Base-by-base conservation (phyloP, 2,329 filamentous ascomycete genomes). In the Aspergillus flavus region DNA sequence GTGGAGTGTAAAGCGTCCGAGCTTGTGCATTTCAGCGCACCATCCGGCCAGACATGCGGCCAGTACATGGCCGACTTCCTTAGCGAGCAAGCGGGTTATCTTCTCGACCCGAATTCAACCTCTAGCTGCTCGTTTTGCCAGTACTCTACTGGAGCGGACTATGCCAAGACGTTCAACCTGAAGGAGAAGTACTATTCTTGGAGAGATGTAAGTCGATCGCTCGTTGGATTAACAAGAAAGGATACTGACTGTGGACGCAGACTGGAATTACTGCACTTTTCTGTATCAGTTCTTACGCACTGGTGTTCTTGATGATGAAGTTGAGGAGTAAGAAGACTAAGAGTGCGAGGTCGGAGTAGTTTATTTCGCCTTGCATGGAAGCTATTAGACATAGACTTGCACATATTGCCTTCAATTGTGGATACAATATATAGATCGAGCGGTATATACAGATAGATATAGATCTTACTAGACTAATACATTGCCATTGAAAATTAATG, bases 291-390 rank as follows among this genome's bases (percentile, higher is more conserved):
- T 78, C 76, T 2, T 83, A 83, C 63, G 76, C 69, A 6, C 61
- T 80, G 59, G 81, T 83, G 1, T 83, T 80, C 67, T 48, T 81
- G 28, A 78, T 83, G 75, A 83, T 83, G 81, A 83, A 82, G 71
- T 66, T 83, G 52, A 72, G 82, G 62, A 83, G 79, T 43, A 83
- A 83, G 73, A 79, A 77, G 65, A 82, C 78, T 19, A 83, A 83
- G 74, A 82, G 75, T 52, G 80, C 80, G 6, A 66, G 73, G 11
- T 73, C 70, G 4, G 75, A 77, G 57, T 76, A 60, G 64, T 60
- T 45, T 39, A 2, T 50, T 26, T 16, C 34, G 19, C 11, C 16
- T 12, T 54, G 19, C 19, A 12, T 36, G 52, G 30, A 34, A 23
- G 30, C 0, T 10, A n/a, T 32, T 54, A 36, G 30, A 36, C 16